Conservation (phyloP, 2,329 filamentous ascomycete species). For the Nothomitra cinnamomea region DNA sequence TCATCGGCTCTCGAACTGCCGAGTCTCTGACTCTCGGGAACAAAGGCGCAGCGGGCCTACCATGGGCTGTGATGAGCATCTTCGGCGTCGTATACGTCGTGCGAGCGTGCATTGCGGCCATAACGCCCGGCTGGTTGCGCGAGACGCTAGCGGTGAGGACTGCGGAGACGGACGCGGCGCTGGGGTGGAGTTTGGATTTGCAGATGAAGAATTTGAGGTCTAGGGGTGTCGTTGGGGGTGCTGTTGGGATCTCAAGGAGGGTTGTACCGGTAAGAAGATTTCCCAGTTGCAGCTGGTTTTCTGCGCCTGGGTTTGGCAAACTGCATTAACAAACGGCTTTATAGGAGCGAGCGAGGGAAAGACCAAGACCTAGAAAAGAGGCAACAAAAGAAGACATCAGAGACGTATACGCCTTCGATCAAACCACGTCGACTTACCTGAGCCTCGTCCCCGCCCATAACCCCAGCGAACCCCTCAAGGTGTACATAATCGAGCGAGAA, state of each 20-base stretch:
- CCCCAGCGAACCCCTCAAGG: too few species aligned
- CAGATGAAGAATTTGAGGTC: neutral
- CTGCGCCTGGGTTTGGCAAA: too few species aligned
- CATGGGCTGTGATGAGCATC: constrained; percentile 7
- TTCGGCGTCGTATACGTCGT: constrained; percentile 7
- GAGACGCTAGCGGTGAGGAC: constrained; percentile 7
- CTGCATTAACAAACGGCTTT: too few species aligned
- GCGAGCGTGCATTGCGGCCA: constrained; percentile 7
- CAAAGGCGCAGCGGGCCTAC: constrained; percentile 7
- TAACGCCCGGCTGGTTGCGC: constrained; percentile 5
- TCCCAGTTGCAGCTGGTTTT: too few species aligned
- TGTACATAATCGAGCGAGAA: too few species aligned
- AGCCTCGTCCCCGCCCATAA: too few species aligned
- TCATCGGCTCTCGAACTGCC: constrained; percentile 1
- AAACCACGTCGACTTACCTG: too few species aligned
- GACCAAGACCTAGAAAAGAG: too few species aligned
- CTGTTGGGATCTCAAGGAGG: neutral
- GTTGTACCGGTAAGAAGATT: too few species aligned
- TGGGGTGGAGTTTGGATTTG: constrained; percentile 6
- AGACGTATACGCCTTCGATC: too few species aligned
- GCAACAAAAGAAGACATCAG: too few species aligned
- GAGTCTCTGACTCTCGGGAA: neutral
- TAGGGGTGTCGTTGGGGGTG: neutral
- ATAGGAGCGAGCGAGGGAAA: too few species aligned
- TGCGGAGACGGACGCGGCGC: constrained; percentile 3